Conservation (phyloP, 129 eudicot species). For the Dittrichia graveolens region DNA sequence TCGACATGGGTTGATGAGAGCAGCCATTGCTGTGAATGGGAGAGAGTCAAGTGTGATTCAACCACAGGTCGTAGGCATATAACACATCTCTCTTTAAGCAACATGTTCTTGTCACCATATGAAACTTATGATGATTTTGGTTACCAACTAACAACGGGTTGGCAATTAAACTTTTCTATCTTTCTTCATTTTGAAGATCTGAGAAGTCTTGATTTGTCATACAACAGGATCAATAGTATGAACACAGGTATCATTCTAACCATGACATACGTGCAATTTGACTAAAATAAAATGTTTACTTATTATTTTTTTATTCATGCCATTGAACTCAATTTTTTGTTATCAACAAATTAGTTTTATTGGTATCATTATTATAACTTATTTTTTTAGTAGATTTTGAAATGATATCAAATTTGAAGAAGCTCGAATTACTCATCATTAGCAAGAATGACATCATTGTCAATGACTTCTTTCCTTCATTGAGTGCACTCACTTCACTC, state of each 20-base stretch:
- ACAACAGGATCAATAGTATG: background rate
- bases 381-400: background rate
- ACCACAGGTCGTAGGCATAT: conserved; percentile 13
- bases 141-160: background rate
- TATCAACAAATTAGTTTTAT: too few species aligned
- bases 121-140: background rate
- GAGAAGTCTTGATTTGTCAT: conserved; percentile 22
- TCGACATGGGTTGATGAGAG: background rate
- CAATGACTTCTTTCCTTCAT: background rate
- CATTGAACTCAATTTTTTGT: background rate
- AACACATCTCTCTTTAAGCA: background rate
- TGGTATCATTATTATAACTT: background rate
- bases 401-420: conserved; percentile 11
- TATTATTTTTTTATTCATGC: background rate
- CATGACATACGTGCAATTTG: background rate
- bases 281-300: background rate
- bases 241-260: conserved; percentile 1
- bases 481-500: conserved; percentile 23
- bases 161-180: conserved; percentile 23
- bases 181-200: conserved; percentile 32
- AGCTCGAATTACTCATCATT: conserved; percentile 15
- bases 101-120: background rate
- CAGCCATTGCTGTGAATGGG: background rate
- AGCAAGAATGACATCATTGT: background rate
- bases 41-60: conserved; percentile 20